A percentile compares a stretch with the other conserved stretches of the same genome.
Conservation (phyloP, 495 filamentous ascomycete species). For the Talaromyces trachyspermus region DNA sequence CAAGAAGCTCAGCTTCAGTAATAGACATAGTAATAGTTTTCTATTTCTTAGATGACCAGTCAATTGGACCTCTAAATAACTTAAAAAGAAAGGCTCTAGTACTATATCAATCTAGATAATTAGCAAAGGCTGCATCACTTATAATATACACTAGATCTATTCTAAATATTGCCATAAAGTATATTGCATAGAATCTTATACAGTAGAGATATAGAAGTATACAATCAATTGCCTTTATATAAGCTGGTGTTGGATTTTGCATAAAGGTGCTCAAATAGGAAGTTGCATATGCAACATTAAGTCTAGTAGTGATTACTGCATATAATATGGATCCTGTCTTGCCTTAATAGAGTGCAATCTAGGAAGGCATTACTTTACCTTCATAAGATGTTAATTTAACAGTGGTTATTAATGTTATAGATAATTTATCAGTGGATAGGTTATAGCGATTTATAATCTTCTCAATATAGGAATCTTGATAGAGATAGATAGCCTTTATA, state of each 20-base stretch:
- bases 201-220: slow-evolving; percentile 15
- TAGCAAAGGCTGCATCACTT: slow-evolving; percentile 16
- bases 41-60: slow-evolving; percentile 18
- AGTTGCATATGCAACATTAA: slow-evolving; percentile 13
- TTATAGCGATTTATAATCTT: no score
- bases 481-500: no score
- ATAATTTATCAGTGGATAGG: no score
- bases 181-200: slow-evolving; percentile 6
- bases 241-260: slow-evolving; percentile 12
- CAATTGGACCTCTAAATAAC: slow-evolving; percentile 13
- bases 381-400: no score
- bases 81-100: slow-evolving; percentile 16
- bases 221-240: slow-evolving; percentile 10
- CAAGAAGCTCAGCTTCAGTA: slow-evolving; percentile 16
- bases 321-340: slow-evolving; percentile 20
- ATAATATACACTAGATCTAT: not conserved
- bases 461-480: no score
- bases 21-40: slow-evolving; percentile 16
- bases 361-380: no score
- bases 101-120: slow-evolving; percentile 13
- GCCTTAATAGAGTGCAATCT: slow-evolving; percentile 14
- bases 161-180: not conserved
- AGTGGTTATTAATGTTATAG: no score
- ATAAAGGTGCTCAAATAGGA: slow-evolving; percentile 14
- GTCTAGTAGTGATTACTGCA: slow-evolving; percentile 15